A percentile compares a stretch with the other conserved stretches of the same genome.
These are phyloP conservation scores for Sicyos edulis DNA, from an alignment of 306 rosid species.

Conservation along the genomic window DNA sequence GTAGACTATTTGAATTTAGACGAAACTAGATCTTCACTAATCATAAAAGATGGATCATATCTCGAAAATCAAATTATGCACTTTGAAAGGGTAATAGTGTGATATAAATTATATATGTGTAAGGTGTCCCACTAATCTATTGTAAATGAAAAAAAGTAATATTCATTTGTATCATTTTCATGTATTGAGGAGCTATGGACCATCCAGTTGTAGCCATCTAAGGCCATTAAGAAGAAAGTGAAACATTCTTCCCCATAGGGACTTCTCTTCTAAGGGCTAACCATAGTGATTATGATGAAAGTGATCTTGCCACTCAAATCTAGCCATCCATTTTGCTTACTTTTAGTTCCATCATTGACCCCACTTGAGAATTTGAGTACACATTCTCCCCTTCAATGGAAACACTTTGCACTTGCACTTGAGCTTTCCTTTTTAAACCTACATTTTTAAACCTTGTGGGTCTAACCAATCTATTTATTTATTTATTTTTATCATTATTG, in stretches of 20 bases:
- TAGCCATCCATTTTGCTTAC: constrained; percentile 34
- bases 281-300: constrained; percentile 37
- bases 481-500: too few species aligned
- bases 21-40: background rate
- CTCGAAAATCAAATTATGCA: background rate
- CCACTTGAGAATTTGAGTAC: constrained; percentile 16
- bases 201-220: constrained; percentile 67
- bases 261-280: constrained; percentile 31
- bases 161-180: constrained; percentile 43
- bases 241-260: constrained; percentile 50
- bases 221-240: constrained; percentile 57
- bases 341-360: constrained; percentile 20
- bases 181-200: constrained; percentile 34
- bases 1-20: constrained; percentile 4
- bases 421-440: background rate
- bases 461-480: background rate
- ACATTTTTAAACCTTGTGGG: background rate
- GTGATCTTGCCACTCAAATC: constrained; percentile 32
- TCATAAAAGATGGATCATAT: constrained; percentile 4
- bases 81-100: background rate
- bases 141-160: background rate
- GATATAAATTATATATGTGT: background rate
- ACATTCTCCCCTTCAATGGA: constrained; percentile 13
- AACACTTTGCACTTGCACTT: background rate
- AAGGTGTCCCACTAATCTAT: constrained; percentile 5